phyloP scores from a whole-genome alignment of 352 stramenopile species.

The Thraustotheca clavata region DNA sequence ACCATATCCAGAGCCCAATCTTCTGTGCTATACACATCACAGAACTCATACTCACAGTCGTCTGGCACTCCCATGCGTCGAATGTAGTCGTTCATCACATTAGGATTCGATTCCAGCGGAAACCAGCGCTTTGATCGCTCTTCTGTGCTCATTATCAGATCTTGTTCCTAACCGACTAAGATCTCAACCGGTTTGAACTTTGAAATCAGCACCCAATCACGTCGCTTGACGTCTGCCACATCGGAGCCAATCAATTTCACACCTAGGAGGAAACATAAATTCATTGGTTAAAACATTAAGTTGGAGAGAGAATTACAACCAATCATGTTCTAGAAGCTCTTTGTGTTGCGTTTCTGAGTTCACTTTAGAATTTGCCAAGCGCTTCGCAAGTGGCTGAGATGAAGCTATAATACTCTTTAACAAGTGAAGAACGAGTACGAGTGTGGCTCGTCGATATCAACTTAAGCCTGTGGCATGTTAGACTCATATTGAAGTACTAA shows the following conservation, averaged over 20 bases:
- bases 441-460: too few relatives aligned
- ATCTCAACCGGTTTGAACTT: neutral
- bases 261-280: too few relatives aligned
- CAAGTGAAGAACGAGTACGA: too few relatives aligned
- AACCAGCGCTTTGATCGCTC: slow-evolving; percentile 68
- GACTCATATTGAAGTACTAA: too few relatives aligned
- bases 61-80: slow-evolving; percentile 90
- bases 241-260: neutral
- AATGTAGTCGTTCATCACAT: slow-evolving; percentile 94
- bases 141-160: neutral
- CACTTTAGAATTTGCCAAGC: too few relatives aligned
- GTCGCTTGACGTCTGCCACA: neutral
- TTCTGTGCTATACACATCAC: slow-evolving; percentile 94
- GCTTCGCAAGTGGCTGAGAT: too few relatives aligned
- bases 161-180: neutral
- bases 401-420: too few relatives aligned
- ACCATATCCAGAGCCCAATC: slow-evolving; percentile 97
- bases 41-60: slow-evolving; percentile 66
- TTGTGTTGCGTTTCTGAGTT: too few relatives aligned
- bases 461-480: too few relatives aligned
- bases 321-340: too few relatives aligned
- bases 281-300: too few relatives aligned
- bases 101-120: slow-evolving; percentile 92
- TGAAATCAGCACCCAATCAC: neutral
- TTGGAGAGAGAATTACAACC: too few relatives aligned